Conservation (phyloP, 352 stramenopile species). For the Globisporangium emineosum region DNA sequence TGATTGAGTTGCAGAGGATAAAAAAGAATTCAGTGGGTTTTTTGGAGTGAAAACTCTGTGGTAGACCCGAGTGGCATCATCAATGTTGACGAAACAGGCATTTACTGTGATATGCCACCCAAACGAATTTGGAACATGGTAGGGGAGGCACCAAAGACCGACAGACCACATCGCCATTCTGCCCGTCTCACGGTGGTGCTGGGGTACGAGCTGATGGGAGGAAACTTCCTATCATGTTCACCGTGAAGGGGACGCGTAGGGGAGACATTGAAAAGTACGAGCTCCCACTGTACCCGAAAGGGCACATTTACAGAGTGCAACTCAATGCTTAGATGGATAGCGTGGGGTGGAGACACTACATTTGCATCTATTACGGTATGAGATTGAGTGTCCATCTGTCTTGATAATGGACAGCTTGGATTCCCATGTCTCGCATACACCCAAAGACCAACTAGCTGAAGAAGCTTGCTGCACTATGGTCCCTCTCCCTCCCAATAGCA, state of each 20-base stretch:
- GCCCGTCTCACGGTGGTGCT: slow-evolving; percentile 18
- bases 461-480: too few relatives aligned
- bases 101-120: slow-evolving; percentile 21
- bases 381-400: too few relatives aligned
- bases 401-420: too few relatives aligned
- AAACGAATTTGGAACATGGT: slow-evolving; percentile 7
- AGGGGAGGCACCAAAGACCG: slow-evolving; percentile 13
- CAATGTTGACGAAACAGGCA: slow-evolving; percentile 18
- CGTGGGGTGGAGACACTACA: too few relatives aligned
- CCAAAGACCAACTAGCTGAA: too few relatives aligned
- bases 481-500: too few relatives aligned
- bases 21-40: too few relatives aligned
- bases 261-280: slow-evolving; percentile 19
- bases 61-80: neutral
- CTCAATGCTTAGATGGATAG: slow-evolving; percentile 26
- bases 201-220: slow-evolving; percentile 14
- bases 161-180: slow-evolving; percentile 18
- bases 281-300: slow-evolving; percentile 13
- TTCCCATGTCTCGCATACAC: too few relatives aligned
- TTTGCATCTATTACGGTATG: too few relatives aligned
- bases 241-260: slow-evolving; percentile 13
- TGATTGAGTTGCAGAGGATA: too few relatives aligned
- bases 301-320: slow-evolving; percentile 20
- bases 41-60: too few relatives aligned
- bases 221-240: slow-evolving; percentile 25